Conservation (phyloP, 129 eudicot species). For the Artemisia argyi region DNA sequence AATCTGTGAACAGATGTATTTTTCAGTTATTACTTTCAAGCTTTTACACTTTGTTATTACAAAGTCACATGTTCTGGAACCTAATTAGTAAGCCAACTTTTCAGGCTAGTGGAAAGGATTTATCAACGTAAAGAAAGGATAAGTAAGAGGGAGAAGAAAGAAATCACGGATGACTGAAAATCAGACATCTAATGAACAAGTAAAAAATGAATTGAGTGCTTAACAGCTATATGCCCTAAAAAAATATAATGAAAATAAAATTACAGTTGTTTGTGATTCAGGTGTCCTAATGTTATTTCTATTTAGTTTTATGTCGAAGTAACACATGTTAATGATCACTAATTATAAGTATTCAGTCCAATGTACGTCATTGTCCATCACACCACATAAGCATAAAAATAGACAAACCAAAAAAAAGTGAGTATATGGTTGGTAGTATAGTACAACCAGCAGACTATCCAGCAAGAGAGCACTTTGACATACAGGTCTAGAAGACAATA, state of each 20-base stretch:
- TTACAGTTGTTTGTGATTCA: not conserved
- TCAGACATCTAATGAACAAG: not conserved
- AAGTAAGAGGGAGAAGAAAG: too few species aligned
- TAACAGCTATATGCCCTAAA: not conserved
- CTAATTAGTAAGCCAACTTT: not conserved
- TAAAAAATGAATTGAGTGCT: not conserved
- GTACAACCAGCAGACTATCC: slow-evolving; percentile 1
- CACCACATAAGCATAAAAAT: not conserved
- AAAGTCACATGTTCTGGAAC: not conserved
- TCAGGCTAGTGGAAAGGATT: too few species aligned
- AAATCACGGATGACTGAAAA: not conserved
- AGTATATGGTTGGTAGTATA: not conserved
- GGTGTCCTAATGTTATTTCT: not conserved
- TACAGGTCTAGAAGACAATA: slow-evolving; percentile 7
- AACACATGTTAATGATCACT: not conserved
- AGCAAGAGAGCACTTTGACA: slow-evolving; percentile 1
- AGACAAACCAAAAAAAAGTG: not conserved
- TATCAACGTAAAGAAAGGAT: too few species aligned
- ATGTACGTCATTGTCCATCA: not conserved
- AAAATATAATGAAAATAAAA: not conserved
- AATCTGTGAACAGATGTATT: too few species aligned
- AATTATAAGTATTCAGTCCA: not conserved
- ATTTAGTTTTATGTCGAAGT: not conserved
- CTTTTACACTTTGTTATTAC: not conserved
- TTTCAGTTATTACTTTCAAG: too few species aligned